Evolutionary conservation across 495 filamentous ascomycete species (phyloP).

Genomic region (Neurospora sp.): DNA sequence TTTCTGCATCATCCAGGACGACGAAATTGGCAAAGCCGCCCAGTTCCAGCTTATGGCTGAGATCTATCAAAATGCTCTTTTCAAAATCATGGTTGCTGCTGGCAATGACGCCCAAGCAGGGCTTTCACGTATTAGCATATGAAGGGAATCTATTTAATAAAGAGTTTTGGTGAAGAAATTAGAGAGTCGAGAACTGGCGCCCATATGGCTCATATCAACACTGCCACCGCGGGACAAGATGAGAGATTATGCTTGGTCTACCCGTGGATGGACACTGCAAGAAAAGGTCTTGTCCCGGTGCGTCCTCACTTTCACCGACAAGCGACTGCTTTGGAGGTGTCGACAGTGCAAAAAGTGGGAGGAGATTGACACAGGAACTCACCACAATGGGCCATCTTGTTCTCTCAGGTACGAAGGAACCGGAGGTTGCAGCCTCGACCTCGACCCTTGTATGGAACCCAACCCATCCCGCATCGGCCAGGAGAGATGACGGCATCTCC

Average conservation of each 20-base stretch:
- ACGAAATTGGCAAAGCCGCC: constrained; percentile 14
- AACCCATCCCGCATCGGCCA: not conserved
- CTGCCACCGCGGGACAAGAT: constrained; percentile 1
- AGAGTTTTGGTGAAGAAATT: not conserved
- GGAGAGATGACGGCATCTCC: not conserved
- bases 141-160: accelerated
- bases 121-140: not conserved
- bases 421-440: not conserved
- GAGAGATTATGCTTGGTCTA: constrained; percentile 15
- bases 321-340: constrained; percentile 28
- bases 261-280: constrained; percentile 36
- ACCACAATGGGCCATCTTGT: not conserved
- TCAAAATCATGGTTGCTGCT: not conserved
- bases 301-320: constrained; percentile 24
- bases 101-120: not conserved
- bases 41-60: constrained; percentile 18
- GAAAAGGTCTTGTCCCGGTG: constrained; percentile 28
- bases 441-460: not conserved
- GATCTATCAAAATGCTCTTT: not conserved
- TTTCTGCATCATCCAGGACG: constrained; percentile 22
- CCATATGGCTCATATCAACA: not conserved
- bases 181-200: not conserved
- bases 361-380: not conserved
- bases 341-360: not conserved
- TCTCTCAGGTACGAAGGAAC: not conserved